These are phyloP conservation scores for Fusarium decemcellulare DNA, from an alignment of 2,329 filamentous ascomycete genomes.

Conservation along the genomic window DNA sequence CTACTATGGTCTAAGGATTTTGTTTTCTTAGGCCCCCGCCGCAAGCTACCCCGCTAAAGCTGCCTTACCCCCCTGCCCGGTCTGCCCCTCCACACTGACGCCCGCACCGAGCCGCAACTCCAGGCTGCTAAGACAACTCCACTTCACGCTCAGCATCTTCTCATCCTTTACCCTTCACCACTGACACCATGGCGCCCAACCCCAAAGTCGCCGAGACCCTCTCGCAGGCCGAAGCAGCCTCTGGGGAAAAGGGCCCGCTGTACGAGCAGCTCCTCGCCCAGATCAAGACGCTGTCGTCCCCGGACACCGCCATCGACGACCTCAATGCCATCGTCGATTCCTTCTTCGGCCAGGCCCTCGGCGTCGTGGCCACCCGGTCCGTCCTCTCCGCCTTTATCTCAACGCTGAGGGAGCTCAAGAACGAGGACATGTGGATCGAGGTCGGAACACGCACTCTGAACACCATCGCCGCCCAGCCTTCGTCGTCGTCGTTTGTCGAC, in stretches of 20 bases:
- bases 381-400: slow-evolving; percentile 78
- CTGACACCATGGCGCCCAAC: slow-evolving; percentile 54
- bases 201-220: slow-evolving; percentile 61
- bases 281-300: slow-evolving; percentile 58
- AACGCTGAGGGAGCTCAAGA: slow-evolving; percentile 72
- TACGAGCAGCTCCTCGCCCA: slow-evolving; percentile 63
- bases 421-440: slow-evolving; percentile 78
- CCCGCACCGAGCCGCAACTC: slow-evolving; percentile 34
- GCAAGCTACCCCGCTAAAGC: slow-evolving; percentile 44
- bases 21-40: not conserved
- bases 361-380: slow-evolving; percentile 81
- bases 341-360: slow-evolving; percentile 77
- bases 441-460: slow-evolving; percentile 82
- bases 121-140: slow-evolving; percentile 30
- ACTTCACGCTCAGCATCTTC: slow-evolving; percentile 23
- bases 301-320: slow-evolving; percentile 63
- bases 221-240: slow-evolving; percentile 53
- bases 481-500: slow-evolving; percentile 83
- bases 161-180: not conserved
- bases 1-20: too few species aligned
- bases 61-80: slow-evolving; percentile 13
- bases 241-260: slow-evolving; percentile 59
- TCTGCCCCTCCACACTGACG: slow-evolving; percentile 38
- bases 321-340: slow-evolving; percentile 77
- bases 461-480: slow-evolving; percentile 73